Conservation (phyloP, 2,329 filamentous ascomycete genomes). For the Aureobasidium sp. region DNA sequence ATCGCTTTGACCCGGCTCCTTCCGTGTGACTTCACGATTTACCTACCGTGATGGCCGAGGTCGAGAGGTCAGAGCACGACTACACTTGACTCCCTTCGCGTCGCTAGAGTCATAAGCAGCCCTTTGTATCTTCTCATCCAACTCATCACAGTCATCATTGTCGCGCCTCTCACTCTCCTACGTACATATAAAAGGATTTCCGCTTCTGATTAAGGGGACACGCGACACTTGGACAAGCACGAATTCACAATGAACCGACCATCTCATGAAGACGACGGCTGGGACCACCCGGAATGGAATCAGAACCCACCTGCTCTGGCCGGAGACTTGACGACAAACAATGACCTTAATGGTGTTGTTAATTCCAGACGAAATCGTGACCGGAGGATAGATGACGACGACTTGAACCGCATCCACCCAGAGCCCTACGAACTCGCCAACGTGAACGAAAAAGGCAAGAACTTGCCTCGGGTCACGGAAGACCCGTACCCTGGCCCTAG, state of each 20-base stretch:
- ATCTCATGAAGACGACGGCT: conserved; percentile 49
- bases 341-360: conserved; percentile 52
- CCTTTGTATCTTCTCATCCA: not conserved
- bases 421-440: conserved; percentile 13
- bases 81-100: not conserved
- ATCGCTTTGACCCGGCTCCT: not conserved
- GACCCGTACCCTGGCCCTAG: conserved; percentile 6
- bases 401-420: conserved; percentile 20
- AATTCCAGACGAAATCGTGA: conserved; percentile 47
- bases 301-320: conserved; percentile 51
- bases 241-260: conserved; percentile 58
- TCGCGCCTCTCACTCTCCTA: not conserved
- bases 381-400: conserved; percentile 28
- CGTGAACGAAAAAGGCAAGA: conserved; percentile 3
- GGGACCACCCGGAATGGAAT: conserved; percentile 44
- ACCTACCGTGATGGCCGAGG: conserved; percentile 9
- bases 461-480: conserved; percentile 1
- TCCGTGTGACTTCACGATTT: conserved; percentile 7
- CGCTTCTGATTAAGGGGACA: not conserved
- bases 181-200: not conserved
- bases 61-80: not conserved
- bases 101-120: not conserved
- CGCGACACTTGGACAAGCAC: not conserved
- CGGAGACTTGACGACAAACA: conserved; percentile 52
- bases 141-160: not conserved